Percentiles rank a stretch among this genome's conserved stretches.
phyloP scores from a whole-genome alignment of 441 rosid genomes.

The Theobroma grandiflorum region DNA sequence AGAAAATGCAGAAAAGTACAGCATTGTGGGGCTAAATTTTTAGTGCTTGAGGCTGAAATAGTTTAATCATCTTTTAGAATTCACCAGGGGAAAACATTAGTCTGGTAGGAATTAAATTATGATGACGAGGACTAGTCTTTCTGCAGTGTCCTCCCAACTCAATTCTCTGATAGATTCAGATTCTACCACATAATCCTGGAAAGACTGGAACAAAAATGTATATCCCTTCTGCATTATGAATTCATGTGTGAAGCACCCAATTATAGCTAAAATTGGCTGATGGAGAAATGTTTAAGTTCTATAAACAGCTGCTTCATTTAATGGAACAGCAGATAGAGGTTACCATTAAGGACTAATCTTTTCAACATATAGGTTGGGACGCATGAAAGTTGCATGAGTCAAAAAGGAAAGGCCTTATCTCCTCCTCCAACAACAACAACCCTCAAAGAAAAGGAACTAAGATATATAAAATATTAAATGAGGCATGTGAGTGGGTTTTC shows the following conservation, averaged over 20 bases:
- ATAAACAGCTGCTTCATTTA: not conserved
- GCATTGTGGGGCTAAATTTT: not conserved
- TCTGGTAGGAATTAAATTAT: not conserved
- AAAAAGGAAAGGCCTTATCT: not conserved
- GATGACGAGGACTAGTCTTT: not conserved
- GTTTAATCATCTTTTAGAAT: not conserved
- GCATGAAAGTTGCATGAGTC: conserved; percentile 12
- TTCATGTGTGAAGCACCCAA: not conserved
- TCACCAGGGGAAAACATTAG: not conserved
- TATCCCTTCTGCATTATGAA: not conserved
- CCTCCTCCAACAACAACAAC: not conserved
- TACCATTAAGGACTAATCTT: not conserved
- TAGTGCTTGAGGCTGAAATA: not conserved
- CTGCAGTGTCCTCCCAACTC: not conserved
- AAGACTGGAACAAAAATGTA: not conserved
- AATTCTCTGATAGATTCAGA: not conserved
- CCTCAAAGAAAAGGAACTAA: not conserved
- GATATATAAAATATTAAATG: not conserved
- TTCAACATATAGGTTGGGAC: not conserved
- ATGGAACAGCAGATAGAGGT: not conserved
- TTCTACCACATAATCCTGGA: not conserved
- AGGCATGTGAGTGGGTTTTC: conserved; percentile 22
- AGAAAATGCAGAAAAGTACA: not conserved
- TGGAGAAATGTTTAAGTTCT: not conserved
- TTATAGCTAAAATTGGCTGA: not conserved